Conservation (phyloP, 1,284 basidiomycete species). For the Tremellales sp. region DNA sequence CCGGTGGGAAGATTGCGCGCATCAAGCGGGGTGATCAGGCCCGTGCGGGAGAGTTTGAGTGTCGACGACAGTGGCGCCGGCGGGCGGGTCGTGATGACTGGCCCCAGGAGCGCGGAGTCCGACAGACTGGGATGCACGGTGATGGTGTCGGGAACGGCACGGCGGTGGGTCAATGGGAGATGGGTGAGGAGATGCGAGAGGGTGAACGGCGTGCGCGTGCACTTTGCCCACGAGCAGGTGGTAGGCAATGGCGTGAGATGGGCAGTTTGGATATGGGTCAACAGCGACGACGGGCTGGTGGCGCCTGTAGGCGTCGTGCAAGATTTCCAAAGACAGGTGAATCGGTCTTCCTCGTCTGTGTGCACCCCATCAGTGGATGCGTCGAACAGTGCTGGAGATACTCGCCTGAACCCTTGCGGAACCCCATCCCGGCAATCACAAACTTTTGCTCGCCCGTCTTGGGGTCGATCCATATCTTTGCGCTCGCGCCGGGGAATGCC, state of each 20-base stretch:
- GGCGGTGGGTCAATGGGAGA: conserved; percentile 26
- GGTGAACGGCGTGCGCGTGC: conserved; percentile 29
- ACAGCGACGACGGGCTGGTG: conserved; percentile 16
- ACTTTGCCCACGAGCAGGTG: conserved; percentile 36
- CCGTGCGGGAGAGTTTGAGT: conserved; percentile 23
- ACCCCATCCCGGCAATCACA: conserved; percentile 45
- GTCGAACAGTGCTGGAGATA: not conserved
- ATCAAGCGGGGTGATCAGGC: conserved; percentile 26
- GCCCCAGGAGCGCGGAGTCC: conserved; percentile 3
- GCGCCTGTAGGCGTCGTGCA: conserved; percentile 19
- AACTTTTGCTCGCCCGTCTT: conserved; percentile 36
- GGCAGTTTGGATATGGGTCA: conserved; percentile 16
- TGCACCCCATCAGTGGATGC: conserved; percentile 4
- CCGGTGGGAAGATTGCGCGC: conserved; percentile 32
- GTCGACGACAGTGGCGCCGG: conserved; percentile 25
- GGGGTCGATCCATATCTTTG: conserved; percentile 35
- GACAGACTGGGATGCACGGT: conserved; percentile 13
- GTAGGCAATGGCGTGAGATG: conserved; percentile 21
- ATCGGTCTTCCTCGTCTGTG: conserved; percentile 36
- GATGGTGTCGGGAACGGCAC: conserved; percentile 18
- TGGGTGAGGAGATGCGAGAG: conserved; percentile 41
- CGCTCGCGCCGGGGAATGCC: conserved; percentile 42
- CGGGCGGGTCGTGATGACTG: conserved; percentile 20
- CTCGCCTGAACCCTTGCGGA: conserved; percentile 34
- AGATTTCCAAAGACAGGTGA: conserved; percentile 33